A percentile compares a stretch with the other conserved stretches of the same genome.
Conservation (phyloP, 2,329 filamentous ascomycete genomes). For the Diplocarpon rosae region DNA sequence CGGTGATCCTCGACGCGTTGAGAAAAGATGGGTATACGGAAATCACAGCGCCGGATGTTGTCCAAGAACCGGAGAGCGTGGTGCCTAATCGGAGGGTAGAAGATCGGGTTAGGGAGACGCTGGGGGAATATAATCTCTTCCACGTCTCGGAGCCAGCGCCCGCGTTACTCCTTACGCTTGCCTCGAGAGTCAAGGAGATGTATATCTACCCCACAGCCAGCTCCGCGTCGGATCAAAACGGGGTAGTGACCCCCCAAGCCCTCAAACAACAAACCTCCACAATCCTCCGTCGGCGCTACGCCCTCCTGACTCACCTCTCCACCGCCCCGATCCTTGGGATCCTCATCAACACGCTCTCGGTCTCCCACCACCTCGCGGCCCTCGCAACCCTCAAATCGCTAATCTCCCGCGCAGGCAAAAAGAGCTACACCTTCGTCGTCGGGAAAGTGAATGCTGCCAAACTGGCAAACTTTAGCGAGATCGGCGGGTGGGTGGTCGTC, state of each 20-base stretch:
- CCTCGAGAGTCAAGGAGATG: constrained; percentile 67
- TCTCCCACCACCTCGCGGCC: constrained; percentile 78
- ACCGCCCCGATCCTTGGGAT: constrained; percentile 84
- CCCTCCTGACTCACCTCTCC: constrained; percentile 67
- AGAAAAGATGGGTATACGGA: constrained; percentile 54
- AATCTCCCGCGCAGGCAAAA: constrained; percentile 77
- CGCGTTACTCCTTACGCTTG: constrained; percentile 76
- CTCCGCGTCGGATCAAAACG: constrained; percentile 32
- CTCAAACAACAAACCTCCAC: constrained; percentile 33
- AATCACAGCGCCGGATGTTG: constrained; percentile 57
- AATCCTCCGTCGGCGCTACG: constrained; percentile 75
- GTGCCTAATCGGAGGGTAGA: constrained; percentile 69
- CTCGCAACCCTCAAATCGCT: constrained; percentile 61
- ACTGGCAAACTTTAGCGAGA: constrained; percentile 88
- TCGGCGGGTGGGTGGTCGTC: constrained; percentile 94
- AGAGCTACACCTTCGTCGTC: constrained; percentile 91
- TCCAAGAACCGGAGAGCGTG: constrained; percentile 66
- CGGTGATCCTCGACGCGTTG: constrained; percentile 43
- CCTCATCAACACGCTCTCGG: constrained; percentile 87
- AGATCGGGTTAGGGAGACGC: constrained; percentile 30
- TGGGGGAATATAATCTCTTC: constrained; percentile 50
- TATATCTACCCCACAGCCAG: constrained; percentile 63
- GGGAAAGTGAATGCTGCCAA: constrained; percentile 95
- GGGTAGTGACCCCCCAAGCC: constrained; percentile 10
- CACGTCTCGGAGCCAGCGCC: constrained; percentile 79